Base-by-base conservation (phyloP, 1,139 yeast genomes). In the Komagataea norvegica region DNA sequence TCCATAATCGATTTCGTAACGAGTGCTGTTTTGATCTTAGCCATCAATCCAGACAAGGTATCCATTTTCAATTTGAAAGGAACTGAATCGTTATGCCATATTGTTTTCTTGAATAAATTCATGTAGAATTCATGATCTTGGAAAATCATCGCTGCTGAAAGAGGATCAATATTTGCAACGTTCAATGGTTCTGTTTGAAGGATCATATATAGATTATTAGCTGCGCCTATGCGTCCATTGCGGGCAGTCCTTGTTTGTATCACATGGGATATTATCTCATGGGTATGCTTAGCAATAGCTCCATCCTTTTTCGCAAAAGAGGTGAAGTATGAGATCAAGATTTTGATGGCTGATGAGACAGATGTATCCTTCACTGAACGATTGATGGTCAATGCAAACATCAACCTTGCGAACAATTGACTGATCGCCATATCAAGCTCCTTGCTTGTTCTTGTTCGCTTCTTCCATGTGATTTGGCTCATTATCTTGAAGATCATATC, bases 141-240 rank as follows among this genome's bases (percentile, higher is more conserved):
- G 25, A 46, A 40, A 1, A 50, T 25, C 2, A 36, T 18, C 1
- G 21, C 28, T 1, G 46, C 26, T 2, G 30, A 14, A 16, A 50
- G 23, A 1, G 47, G 36, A 15, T 38, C 44, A n/a, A 49, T 10
- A 1, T 45, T 49, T 18, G 25, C 41, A 9, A 48, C 2, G 3
- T 43, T 45, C n/a, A 51, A 28, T 1, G 36, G 21, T 4, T 52
- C 54, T 4, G 41, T 40, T 14, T 47, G 39, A 30, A 51, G 23
- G 10, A 37, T 30, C 4, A 27, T 16, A 10, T 25, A 29, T n/a
- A 37, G 25, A 11, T 11, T 10, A 4, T 7, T 11, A 24, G 22
- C 15, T 2, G 18, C 29, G 2, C 6, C 17, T 8, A 18, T 16
- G n/a, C 9, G 18, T 11, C 11, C 16, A 18, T 17, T 24, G 8